These are phyloP conservation scores for Aphanomyces invadans DNA, from an alignment of 352 stramenopile genomes.

Conservation along the genomic window DNA sequence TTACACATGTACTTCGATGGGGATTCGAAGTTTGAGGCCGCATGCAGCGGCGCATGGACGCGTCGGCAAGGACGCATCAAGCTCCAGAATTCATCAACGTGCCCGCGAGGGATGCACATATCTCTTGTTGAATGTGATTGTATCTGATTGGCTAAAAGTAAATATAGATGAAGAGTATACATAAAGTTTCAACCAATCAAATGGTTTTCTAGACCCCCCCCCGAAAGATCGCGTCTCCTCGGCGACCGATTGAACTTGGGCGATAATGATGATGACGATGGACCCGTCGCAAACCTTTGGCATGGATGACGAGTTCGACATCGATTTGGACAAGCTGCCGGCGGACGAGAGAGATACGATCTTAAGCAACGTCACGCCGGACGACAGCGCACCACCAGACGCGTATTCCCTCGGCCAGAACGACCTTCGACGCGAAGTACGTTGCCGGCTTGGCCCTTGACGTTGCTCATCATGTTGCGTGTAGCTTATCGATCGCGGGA, in stretches of 20 bases:
- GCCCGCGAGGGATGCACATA: too few species aligned
- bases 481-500: conserved; percentile 74
- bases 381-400: conserved; percentile 56
- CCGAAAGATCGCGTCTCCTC: not conserved
- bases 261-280: not conserved
- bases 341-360: conserved; percentile 58
- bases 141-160: not conserved
- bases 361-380: conserved; percentile 51
- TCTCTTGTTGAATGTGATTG: too few species aligned
- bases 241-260: not conserved
- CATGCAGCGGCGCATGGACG: too few species aligned
- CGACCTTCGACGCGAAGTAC: conserved; percentile 69
- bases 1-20: not conserved
- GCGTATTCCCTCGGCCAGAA: conserved; percentile 70
- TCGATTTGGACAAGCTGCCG: conserved; percentile 54
- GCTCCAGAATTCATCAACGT: too few species aligned
- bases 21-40: not conserved
- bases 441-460: too few species aligned
- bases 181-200: not conserved
- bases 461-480: conserved; percentile 5
- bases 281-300: conserved; percentile 8
- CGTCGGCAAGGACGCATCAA: too few species aligned
- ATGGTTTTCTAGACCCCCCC: too few species aligned
- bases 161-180: too few species aligned
- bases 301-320: conserved; percentile 58